Conservation (phyloP, 2,329 filamentous ascomycete genomes). For the Phoma sp. region DNA sequence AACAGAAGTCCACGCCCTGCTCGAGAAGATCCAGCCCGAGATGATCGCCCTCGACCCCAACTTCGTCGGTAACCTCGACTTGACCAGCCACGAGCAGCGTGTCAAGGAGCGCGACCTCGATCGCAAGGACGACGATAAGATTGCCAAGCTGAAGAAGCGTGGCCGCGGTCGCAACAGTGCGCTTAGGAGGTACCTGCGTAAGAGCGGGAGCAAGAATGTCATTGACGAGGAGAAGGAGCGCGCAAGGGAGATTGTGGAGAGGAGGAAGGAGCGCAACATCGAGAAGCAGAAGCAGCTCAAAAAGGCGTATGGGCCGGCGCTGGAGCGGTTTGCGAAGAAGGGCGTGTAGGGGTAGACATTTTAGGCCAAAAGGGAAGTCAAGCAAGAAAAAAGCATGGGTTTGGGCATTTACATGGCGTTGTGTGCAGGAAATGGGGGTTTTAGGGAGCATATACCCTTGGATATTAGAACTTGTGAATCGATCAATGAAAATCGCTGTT, state of each 20-base stretch:
- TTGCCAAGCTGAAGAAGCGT: conserved; percentile 71
- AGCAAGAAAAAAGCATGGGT: conserved; percentile 1
- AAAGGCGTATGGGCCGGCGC: conserved; percentile 79
- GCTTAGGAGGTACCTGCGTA: conserved; percentile 84
- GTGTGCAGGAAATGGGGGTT: neutral
- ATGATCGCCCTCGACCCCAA: conserved; percentile 97
- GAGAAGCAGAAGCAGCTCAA: conserved; percentile 57
- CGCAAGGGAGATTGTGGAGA: conserved; percentile 80
- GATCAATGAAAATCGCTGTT: conserved; percentile 8
- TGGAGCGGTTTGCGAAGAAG: conserved; percentile 83
- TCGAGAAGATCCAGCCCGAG: conserved; percentile 94
- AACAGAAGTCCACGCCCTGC: conserved; percentile 82
- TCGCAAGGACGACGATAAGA: conserved; percentile 64
- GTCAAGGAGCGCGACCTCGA: conserved; percentile 81
- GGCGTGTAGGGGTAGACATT: conserved; percentile 32
- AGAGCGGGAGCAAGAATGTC: conserved; percentile 90
- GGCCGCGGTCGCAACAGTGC: conserved; percentile 89
- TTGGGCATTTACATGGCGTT: conserved; percentile 21
- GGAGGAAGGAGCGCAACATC: conserved; percentile 66
- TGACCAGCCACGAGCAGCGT: conserved; percentile 77
- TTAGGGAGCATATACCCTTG: conserved; percentile 21
- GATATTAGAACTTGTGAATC: neutral
- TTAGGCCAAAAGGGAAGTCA: no score
- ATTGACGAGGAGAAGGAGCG: conserved; percentile 93
- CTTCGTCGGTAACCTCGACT: conserved; percentile 86